Percentiles rank a stretch among this genome's conserved stretches.
These are phyloP conservation scores for Hippophae gyantsensis DNA, from an alignment of 306 rosid genomes.

Conservation along the genomic window DNA sequence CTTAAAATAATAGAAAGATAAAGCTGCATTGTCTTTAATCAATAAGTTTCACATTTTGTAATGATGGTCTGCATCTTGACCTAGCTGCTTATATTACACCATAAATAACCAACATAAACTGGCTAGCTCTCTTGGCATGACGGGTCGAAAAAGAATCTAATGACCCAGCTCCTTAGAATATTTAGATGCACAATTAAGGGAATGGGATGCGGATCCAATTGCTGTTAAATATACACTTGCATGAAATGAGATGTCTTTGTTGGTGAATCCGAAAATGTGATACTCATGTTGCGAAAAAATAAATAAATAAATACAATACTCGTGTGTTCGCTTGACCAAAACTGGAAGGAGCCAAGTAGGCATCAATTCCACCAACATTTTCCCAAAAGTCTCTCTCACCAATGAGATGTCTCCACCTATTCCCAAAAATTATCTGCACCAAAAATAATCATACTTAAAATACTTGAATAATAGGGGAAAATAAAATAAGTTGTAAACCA, in stretches of 20 bases:
- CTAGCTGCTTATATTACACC: not conserved
- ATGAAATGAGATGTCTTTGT: too few relatives aligned
- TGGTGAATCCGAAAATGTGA: too few relatives aligned
- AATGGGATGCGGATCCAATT: too few relatives aligned
- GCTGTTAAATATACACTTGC: too few relatives aligned
- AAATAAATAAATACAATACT: conserved; percentile 32
- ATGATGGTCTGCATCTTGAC: not conserved
- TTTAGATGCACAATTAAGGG: too few relatives aligned
- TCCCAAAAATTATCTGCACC: conserved; percentile 85
- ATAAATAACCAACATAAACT: not conserved
- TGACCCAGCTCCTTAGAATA: too few relatives aligned
- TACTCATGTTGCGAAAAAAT: not conserved
- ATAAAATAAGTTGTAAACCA: not conserved
- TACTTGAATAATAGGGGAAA: not conserved
- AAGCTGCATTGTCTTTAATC: not conserved
- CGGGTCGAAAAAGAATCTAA: too few relatives aligned
- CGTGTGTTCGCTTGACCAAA: conserved; percentile 97
- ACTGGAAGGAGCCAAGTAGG: conserved; percentile 86
- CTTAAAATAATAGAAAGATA: conserved; percentile 4
- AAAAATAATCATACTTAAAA: conserved; percentile 21
- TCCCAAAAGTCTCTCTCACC: conserved; percentile 97
- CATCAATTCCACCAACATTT: conserved; percentile 84
- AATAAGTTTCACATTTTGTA: not conserved
- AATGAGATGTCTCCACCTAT: conserved; percentile 89
- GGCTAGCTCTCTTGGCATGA: too few relatives aligned